Percentiles rank a stretch among this genome's conserved stretches.
Evolutionary conservation across 2,329 filamentous ascomycete species (phyloP).

Genomic region (Epichloe gansuensis): DNA sequence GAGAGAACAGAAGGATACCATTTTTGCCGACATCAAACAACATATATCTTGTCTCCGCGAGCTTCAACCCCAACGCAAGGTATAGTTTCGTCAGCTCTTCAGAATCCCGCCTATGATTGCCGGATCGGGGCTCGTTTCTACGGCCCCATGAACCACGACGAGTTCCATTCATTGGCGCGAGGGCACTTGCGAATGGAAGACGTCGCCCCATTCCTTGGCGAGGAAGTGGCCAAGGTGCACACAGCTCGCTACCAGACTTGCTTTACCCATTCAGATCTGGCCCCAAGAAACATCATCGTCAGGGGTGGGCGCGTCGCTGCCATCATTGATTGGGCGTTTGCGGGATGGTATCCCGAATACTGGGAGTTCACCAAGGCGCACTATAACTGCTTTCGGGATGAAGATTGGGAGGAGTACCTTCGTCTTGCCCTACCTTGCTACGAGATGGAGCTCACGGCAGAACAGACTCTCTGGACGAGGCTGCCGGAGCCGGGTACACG

Average conservation of each 20-base stretch:
- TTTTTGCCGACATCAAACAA: slow-evolving; percentile 14
- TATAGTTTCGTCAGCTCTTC: slow-evolving; percentile 14
- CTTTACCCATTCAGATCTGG: slow-evolving; percentile 18
- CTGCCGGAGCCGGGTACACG: slow-evolving; percentile 12
- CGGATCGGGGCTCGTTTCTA: slow-evolving; percentile 15
- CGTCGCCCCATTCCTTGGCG: slow-evolving; percentile 11
- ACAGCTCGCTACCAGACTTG: slow-evolving; percentile 11
- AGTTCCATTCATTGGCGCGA: slow-evolving; percentile 16
- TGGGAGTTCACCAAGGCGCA: slow-evolving; percentile 18
- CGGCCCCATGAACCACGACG: slow-evolving; percentile 13
- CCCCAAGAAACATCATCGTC: slow-evolving; percentile 18
- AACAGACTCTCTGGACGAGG: slow-evolving; percentile 12
- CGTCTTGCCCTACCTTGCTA: slow-evolving; percentile 12
- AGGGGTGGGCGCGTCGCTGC: slow-evolving; percentile 13
- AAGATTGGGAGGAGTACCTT: slow-evolving; percentile 13
- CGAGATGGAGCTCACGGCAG: slow-evolving; percentile 14
- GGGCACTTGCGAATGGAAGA: slow-evolving; percentile 13
- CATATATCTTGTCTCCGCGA: slow-evolving; percentile 13
- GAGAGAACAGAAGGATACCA: slow-evolving; percentile 8
- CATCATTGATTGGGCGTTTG: slow-evolving; percentile 20
- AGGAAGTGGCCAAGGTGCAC: slow-evolving; percentile 14
- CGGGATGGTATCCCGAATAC: slow-evolving; percentile 24
- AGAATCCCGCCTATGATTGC: slow-evolving; percentile 13
- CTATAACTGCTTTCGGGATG: slow-evolving; percentile 9
- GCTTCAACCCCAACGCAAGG: slow-evolving; percentile 13